Evolutionary conservation across 805 yeast genomes (phyloP), one percentile per base, ranked within the genome.

Genomic region (Yarrowia osloensis): DNA sequence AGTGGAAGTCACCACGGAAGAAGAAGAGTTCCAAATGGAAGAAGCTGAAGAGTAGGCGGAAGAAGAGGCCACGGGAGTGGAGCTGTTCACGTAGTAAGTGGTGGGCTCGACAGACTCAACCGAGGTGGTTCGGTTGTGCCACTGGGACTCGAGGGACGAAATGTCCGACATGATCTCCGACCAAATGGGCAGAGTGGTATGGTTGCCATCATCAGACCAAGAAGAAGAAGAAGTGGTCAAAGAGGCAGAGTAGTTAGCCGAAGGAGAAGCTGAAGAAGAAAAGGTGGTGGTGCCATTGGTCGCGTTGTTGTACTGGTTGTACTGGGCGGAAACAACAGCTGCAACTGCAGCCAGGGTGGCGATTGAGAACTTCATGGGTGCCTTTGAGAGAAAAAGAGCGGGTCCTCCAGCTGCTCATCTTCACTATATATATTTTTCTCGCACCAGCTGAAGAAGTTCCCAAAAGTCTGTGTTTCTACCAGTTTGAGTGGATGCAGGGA

Each of bases 291-390:
- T 50, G 57, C 57, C 40, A 13, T 50, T 50, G 39, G 40, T 50
- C 13, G 57, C 57, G 13, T 50, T 50, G 57, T 50, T 50, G 57
- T 50, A 31, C 57, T 7, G 40, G 57, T 50, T 50, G 57, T 50
- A 50, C 57, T 50, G 57, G 15, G 57, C 57, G 21, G 29, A 21
- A 33, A 50, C 57, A 21, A 50, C 40, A 50, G 57, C 57, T 50
- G 57, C 40, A 33, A 33, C 57, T 11, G 57, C 57, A 33, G 57
- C 57, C 57, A 50, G 19, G 40, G 57, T 50, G 40, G 57, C 57
- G 40, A 50, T 50, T 21, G 57, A 33, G 57, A 50, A 50, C 57
- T 50, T 31, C 57, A 50, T 50, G 19, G 37, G 19, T 31, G 13
- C 40, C 57, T 31, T 49, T 13, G 19, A 12, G 39, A 13, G n/a